These are phyloP conservation scores for Persicaria maculosa DNA, from an alignment of 148 eudicot species.

Conservation along the genomic window DNA sequence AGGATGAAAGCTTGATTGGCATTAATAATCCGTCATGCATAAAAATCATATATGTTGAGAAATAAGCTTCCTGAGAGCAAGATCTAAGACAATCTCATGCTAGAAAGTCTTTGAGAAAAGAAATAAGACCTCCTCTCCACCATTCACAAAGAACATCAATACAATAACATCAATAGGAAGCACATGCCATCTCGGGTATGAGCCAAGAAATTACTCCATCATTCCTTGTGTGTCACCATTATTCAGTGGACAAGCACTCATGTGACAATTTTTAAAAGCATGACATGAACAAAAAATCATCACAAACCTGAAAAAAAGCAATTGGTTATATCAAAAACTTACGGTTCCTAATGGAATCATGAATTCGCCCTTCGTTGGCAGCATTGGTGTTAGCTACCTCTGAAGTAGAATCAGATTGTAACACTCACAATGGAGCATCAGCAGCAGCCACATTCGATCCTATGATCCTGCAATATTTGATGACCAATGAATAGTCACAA, in stretches of 20 bases:
- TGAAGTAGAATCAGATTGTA: constrained; percentile 26
- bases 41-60: too few relatives aligned
- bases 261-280: not conserved
- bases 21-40: too few relatives aligned
- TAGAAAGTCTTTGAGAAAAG: too few relatives aligned
- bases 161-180: too few relatives aligned
- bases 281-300: not conserved
- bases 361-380: constrained; percentile 54
- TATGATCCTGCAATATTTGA: constrained; percentile 56
- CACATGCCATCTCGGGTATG: too few relatives aligned
- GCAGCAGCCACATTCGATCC: constrained; percentile 85
- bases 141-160: too few relatives aligned
- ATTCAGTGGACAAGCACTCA: not conserved
- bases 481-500: not conserved
- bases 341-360: constrained; percentile 76
- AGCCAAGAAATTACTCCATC: too few relatives aligned
- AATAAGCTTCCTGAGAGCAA: too few relatives aligned
- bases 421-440: constrained; percentile 67
- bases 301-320: constrained; percentile 79
- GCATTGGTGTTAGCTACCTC: constrained; percentile 23
- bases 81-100: too few relatives aligned
- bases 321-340: constrained; percentile 79
- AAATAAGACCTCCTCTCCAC: too few relatives aligned
- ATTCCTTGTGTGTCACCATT: too few relatives aligned
- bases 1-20: too few relatives aligned